Base-by-base conservation (phyloP, 2,329 filamentous ascomycete species). In the Colletotrichum godetiae region DNA sequence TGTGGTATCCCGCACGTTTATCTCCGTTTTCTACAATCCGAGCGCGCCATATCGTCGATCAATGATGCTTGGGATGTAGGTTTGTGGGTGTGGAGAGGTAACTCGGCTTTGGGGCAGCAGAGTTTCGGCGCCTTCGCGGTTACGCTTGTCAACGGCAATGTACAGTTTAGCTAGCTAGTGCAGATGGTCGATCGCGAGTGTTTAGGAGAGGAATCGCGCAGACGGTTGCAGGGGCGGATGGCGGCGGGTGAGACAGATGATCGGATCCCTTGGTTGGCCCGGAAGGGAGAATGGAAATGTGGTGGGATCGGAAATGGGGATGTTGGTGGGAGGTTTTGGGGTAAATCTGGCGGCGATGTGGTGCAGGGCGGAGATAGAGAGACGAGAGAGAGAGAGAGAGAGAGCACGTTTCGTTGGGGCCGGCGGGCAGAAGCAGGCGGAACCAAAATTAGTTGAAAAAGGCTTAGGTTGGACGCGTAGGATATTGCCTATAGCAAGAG, bases 1-100 rank as follows among this genome's bases (percentile, higher is more conserved):
- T 74, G 57, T 68, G 62, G 52, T 67, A 63, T 72, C 62, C 68
- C 68, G 63, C 62, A 71, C 72, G 68, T 72, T 74, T 74, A 74
- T 63, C 42, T 46, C 68, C 63, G 68, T 63, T 65, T 74, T 68
- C 72, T 68, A 63, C 68, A 63, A 68, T 74, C 72, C 57, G 72
- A 74, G 72, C 63, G 72, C 72, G 72, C 72, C 72, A 74, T 74
- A 63, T 72, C 68, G 67, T 66, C 67, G 67, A 60, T 35, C 31
- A 33, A 49, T 56, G 58, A 56, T 73, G 27, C 29, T 70, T 61
- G 58, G 19, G n/a, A 53, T 68, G 49, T 62, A 29, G 33, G 37
- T 37, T 33, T 70, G 35, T 13, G 57, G 37, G 37, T 27, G 62
- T 27, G 42, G n/a, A 35, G 56, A 65, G 70, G 56, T 66, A 57